These are phyloP conservation scores for Euphorbia schlechtendalii DNA, from an alignment of 441 rosid species.

Conservation along the genomic window DNA sequence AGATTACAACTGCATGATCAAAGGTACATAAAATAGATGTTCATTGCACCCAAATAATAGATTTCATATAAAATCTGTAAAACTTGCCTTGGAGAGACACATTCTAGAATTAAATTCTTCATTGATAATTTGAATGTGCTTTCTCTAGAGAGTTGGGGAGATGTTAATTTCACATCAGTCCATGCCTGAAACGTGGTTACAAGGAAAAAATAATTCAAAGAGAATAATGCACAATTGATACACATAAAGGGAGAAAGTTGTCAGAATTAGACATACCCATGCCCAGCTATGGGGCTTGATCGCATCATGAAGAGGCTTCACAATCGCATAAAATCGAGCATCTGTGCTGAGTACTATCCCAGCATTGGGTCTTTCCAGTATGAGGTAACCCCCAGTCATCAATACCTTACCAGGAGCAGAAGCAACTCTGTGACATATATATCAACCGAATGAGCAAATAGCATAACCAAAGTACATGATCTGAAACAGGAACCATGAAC, in stretches of 20 bases:
- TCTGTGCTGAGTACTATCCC: slow-evolving; percentile 76
- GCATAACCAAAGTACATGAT: neutral
- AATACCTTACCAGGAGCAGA: slow-evolving; percentile 98
- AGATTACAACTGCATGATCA: neutral
- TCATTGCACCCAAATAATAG: neutral
- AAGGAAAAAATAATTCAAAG: neutral
- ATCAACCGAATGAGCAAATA: neutral
- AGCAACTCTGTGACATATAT: slow-evolving; percentile 49
- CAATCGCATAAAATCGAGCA: slow-evolving; percentile 86
- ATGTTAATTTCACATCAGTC: slow-evolving; percentile 83
- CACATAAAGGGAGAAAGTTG: neutral
- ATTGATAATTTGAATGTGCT: slow-evolving; percentile 69
- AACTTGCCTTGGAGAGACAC: slow-evolving; percentile 63
- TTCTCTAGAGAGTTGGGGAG: slow-evolving; percentile 92
- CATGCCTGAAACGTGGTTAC: slow-evolving; percentile 42
- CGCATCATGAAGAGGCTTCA: slow-evolving; percentile 62
- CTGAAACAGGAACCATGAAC: neutral
- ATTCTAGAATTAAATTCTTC: slow-evolving; percentile 54
- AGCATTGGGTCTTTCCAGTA: slow-evolving; percentile 89
- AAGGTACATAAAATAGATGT: neutral
- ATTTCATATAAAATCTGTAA: slow-evolving; percentile 10
- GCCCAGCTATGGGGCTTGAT: slow-evolving; percentile 73
- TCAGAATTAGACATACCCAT: slow-evolving; percentile 47
- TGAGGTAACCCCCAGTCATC: slow-evolving; percentile 89
- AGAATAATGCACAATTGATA: neutral